Evolutionary conservation across 805 yeast species (phyloP).

Genomic region (Helenozyma rhizophorensis): DNA sequence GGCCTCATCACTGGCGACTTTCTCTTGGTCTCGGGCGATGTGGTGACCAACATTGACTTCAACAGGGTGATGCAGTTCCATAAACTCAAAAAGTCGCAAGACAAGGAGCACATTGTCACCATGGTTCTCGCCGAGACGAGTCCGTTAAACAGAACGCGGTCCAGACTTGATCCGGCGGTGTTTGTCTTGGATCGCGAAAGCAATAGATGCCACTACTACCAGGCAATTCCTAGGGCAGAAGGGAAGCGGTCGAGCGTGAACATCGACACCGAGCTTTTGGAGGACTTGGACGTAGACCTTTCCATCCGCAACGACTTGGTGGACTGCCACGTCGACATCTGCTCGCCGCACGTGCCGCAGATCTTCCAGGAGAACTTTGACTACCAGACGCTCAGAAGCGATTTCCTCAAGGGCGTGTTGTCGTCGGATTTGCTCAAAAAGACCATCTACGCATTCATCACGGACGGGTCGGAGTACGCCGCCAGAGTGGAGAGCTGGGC

Average conservation of each 20-base stretch:
- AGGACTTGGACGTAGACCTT: conserved; percentile 66
- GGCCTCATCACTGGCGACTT: conserved; percentile 90
- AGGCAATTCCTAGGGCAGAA: conserved; percentile 59
- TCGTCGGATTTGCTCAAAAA: conserved; percentile 88
- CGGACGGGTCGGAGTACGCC: conserved; percentile 73
- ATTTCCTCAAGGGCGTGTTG: conserved; percentile 86
- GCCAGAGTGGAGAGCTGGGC: conserved; percentile 95
- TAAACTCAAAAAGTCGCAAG: conserved; percentile 61
- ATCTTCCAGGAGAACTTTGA: conserved; percentile 96
- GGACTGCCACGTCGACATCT: conserved; percentile 94
- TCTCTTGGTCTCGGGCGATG: conserved; percentile 87
- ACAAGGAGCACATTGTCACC: conserved; percentile 89
- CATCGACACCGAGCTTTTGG: conserved; percentile 81
- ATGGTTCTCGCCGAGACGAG: conserved; percentile 88
- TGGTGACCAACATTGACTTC: conserved; percentile 87
- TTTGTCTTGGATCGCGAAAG: conserved; percentile 74
- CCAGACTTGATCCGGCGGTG: conserved; percentile 76
- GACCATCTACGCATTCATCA: conserved; percentile 82
- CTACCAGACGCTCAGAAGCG: conserved; percentile 79
- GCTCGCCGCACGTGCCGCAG: conserved; percentile 91
- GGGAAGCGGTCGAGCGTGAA: conserved; percentile 39
- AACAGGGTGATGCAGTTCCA: conserved; percentile 70
- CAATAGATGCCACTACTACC: conserved; percentile 78
- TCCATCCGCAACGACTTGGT: conserved; percentile 85
- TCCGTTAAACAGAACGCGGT: conserved; percentile 79